phyloP scores from a whole-genome alignment of 2,329 filamentous ascomycete species.

The Hypoxylon sp. region DNA sequence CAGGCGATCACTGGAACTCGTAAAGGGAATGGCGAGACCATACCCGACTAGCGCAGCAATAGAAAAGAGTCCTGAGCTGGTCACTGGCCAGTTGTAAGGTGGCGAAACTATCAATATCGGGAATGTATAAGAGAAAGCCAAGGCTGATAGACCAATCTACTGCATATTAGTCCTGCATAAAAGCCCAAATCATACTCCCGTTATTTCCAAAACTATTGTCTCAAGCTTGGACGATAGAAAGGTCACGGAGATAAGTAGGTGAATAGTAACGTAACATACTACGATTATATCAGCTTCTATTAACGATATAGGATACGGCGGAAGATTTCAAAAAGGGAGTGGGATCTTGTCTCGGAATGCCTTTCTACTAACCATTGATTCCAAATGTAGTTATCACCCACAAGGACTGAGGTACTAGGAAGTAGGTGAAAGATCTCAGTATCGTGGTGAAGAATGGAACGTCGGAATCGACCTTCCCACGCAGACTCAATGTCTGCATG shows the following conservation, averaged over 20 bases:
- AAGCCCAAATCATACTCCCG: not conserved
- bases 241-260: not conserved
- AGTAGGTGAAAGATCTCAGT: slow-evolving; percentile 61
- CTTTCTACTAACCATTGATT: slow-evolving; percentile 54
- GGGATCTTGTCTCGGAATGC: not conserved
- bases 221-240: not conserved
- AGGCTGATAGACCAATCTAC: slow-evolving; percentile 60
- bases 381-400: slow-evolving; percentile 64
- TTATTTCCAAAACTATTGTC: slow-evolving; percentile 2
- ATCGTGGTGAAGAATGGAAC: slow-evolving; percentile 62
- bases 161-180: slow-evolving; percentile 13
- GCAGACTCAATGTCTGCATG: slow-evolving; percentile 58
- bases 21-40: slow-evolving; percentile 58
- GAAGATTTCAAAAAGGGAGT: slow-evolving; percentile 1
- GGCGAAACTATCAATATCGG: slow-evolving; percentile 60
- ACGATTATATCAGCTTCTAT: slow-evolving; percentile 17
- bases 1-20: slow-evolving; percentile 57
- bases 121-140: slow-evolving; percentile 65
- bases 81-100: slow-evolving; percentile 61
- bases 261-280: slow-evolving; percentile 36
- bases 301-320: not conserved
- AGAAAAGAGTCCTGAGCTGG: slow-evolving; percentile 53
- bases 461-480: slow-evolving; percentile 58
- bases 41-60: slow-evolving; percentile 59
- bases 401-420: slow-evolving; percentile 61